phyloP scores from a whole-genome alignment of 108 stramenopile genomes.

The Chaetoceros tenuissimus region DNA sequence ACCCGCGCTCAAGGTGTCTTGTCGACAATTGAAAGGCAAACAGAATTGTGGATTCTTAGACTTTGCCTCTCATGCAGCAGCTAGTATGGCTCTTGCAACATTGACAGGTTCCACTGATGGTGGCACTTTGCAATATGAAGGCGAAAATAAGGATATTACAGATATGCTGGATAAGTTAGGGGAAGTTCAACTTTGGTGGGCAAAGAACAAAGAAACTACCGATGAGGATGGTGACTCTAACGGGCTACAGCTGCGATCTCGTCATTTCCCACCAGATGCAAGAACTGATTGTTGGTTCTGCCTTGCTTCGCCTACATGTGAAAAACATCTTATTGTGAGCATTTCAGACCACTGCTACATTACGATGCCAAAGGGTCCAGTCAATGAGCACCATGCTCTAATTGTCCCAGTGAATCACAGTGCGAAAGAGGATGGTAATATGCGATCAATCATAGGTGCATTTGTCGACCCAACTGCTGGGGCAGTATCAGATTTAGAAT shows the following conservation, averaged over 20 bases:
- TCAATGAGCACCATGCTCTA: conserved; percentile 66
- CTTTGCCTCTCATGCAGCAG: conserved; percentile 85
- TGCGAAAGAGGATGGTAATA: neutral
- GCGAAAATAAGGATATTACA: conserved; percentile 6
- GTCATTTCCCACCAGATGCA: conserved; percentile 60
- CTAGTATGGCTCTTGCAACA: conserved; percentile 69
- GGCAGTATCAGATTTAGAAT: conserved; percentile 35
- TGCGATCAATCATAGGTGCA: conserved; percentile 25
- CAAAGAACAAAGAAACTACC: conserved; percentile 41
- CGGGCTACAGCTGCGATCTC: conserved; percentile 45
- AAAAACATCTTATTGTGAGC: conserved; percentile 78
- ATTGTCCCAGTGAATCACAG: conserved; percentile 80
- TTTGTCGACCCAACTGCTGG: conserved; percentile 25
- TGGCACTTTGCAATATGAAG: conserved; percentile 31
- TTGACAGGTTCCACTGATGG: conserved; percentile 80
- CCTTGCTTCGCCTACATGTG: conserved; percentile 74
- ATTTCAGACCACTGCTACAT: conserved; percentile 65
- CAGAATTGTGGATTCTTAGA: conserved; percentile 69
- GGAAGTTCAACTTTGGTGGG: conserved; percentile 23
- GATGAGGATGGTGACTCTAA: conserved; percentile 13
- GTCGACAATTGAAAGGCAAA: conserved; percentile 28
- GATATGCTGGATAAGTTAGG: neutral
- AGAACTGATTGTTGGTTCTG: conserved; percentile 90
- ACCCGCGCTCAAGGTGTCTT: conserved; percentile 65
- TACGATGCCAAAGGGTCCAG: conserved; percentile 82